Evolutionary conservation across 2,329 filamentous ascomycete genomes (phyloP), one percentile per base, ranked within the genome.

Genomic region (Meredithiella fracta): DNA sequence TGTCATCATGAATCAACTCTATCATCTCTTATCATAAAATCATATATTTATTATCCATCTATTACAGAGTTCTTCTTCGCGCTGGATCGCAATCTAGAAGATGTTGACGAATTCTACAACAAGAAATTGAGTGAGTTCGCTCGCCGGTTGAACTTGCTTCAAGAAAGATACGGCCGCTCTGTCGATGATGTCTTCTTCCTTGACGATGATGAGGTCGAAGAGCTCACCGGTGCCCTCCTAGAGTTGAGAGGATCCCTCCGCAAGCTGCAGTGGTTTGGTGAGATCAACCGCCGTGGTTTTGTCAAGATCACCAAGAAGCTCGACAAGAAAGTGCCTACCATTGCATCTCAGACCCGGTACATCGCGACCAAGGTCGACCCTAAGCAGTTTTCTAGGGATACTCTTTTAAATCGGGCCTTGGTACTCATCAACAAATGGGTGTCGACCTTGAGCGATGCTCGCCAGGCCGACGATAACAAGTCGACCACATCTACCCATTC

Each of bases 271-370:
- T 97, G 90, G 90, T 98, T 97, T 66, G 91, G 90, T 52, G 91
- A 97, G 70, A 91, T 97, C 64, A 98, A 98, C 68, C 80, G 90
- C 54, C 78, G 87, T 61, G 92, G 92, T 1, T 98, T 98, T 65
- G 80, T 94, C 67, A 98, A 98, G 72, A 98, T 98, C 68, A 95
- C 92, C 53, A 98, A 98, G 73, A 98, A 98, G 70, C 73, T 96
- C 49, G 92, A 98, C 70, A 98, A 98, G 72, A 96, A 94, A 71
- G 79, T 96, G 2, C 77, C 84, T 1, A 77, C 79, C 49, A 79
- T 82, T 2, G 78, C 82, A 53, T 83, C 86, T 0, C 90, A 96
- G 71, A 82, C 86, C 65, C 80, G 82, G 58, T 98, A 97, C 65
- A 76, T 98, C 59, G 81, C 85, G 42, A 88, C 88, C 50, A 95